phyloP scores from a whole-genome alignment of 306 rosid species.

The Ziziphus jujuba region DNA sequence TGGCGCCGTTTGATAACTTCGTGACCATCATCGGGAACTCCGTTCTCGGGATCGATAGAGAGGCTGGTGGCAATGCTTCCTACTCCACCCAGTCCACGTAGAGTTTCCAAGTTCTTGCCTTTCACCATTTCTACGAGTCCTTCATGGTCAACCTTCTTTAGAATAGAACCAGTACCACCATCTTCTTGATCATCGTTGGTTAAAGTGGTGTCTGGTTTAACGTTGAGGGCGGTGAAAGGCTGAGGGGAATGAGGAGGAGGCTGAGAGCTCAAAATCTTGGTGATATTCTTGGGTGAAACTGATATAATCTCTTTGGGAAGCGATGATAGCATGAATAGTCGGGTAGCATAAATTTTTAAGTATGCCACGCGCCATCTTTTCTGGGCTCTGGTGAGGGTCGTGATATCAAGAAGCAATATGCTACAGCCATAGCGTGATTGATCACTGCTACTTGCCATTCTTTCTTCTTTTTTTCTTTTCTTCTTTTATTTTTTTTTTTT shows the following conservation, averaged over 20 bases:
- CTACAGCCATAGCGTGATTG: neutral
- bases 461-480: no score
- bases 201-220: neutral
- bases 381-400: slow-evolving; percentile 22
- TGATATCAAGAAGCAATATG: slow-evolving; percentile 29
- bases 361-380: slow-evolving; percentile 31
- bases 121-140: slow-evolving; percentile 46
- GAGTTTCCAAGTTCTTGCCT: slow-evolving; percentile 37
- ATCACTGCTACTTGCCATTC: no score
- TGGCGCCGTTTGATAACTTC: slow-evolving; percentile 35
- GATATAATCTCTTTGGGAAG: slow-evolving; percentile 11
- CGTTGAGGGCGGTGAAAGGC: slow-evolving; percentile 16
- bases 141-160: slow-evolving; percentile 26
- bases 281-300: slow-evolving; percentile 21
- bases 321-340: slow-evolving; percentile 15
- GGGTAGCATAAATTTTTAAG: slow-evolving; percentile 1
- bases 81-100: slow-evolving; percentile 41
- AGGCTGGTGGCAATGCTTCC: slow-evolving; percentile 43
- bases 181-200: neutral
- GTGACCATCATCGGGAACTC: slow-evolving; percentile 38
- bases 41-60: slow-evolving; percentile 39
- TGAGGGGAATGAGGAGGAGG: no score
- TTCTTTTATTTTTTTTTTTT: no score
- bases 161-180: neutral
- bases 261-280: slow-evolving; percentile 27